Evolutionary conservation across 1,284 basidiomycete species (phyloP).

Genomic region (Sphaerobolus stellatus): DNA sequence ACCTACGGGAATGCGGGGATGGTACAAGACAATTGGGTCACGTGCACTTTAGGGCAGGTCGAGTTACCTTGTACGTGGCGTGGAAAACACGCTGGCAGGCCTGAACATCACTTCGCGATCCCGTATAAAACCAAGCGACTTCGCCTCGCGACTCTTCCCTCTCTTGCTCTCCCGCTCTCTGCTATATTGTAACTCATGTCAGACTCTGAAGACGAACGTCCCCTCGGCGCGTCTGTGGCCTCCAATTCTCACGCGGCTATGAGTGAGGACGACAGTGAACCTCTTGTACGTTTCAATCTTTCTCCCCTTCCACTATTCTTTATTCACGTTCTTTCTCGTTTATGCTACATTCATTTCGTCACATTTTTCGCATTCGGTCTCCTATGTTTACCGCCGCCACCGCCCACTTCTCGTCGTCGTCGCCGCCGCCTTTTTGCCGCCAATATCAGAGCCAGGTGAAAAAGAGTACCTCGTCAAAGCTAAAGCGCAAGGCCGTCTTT

Average conservation of each 20-base stretch:
- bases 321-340: conserved; percentile 33
- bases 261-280: conserved; percentile 65
- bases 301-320: conserved; percentile 18
- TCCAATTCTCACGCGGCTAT: conserved; percentile 52
- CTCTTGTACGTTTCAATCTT: conserved; percentile 52
- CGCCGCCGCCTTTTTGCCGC: background rate
- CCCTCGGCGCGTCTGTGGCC: conserved; percentile 47
- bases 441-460: conserved; percentile 2
- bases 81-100: conserved; percentile 11
- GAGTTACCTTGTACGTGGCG: conserved; percentile 42
- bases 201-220: conserved; percentile 66
- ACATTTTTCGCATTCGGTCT: conserved; percentile 17
- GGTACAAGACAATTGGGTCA: conserved; percentile 31
- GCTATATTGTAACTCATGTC: conserved; percentile 37
- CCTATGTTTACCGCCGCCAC: background rate
- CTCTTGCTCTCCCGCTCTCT: conserved; percentile 21
- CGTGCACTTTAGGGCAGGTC: conserved; percentile 58
- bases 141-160: conserved; percentile 21
- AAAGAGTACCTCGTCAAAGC: conserved; percentile 10
- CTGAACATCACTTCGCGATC: conserved; percentile 3
- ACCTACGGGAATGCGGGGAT: conserved; percentile 19
- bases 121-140: conserved; percentile 14
- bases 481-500: conserved; percentile 58
- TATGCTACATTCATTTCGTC: conserved; percentile 41
- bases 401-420: background rate